phyloP scores from a whole-genome alignment of 1,284 basidiomycete genomes.

The Ustilago sp. region DNA sequence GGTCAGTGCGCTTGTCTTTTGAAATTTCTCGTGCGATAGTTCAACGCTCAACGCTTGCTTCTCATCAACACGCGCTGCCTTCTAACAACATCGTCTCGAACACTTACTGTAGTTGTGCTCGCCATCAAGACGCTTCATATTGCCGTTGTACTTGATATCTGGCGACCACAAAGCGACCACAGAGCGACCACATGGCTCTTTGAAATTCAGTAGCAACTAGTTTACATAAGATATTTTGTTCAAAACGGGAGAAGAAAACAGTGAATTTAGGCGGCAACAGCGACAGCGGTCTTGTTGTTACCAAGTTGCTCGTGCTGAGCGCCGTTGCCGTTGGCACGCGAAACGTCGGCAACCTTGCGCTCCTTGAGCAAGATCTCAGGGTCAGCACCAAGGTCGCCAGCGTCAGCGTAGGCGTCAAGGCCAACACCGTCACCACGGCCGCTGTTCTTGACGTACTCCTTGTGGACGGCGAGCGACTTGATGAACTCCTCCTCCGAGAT shows the following conservation, averaged over 20 bases:
- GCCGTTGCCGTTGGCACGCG: constrained; percentile 32
- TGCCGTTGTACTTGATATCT: too few relatives aligned
- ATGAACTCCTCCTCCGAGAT: constrained; percentile 70
- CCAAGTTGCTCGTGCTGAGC: constrained; percentile 13
- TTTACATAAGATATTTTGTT: neutral
- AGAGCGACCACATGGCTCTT: neutral
- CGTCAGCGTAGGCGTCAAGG: constrained; percentile 71
- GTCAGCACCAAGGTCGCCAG: constrained; percentile 71
- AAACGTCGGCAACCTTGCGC: constrained; percentile 44
- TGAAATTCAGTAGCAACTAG: neutral
- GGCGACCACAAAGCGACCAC: too few relatives aligned
- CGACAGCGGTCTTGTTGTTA: constrained; percentile 13
- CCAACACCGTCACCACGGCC: constrained; percentile 69
- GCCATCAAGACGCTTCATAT: too few relatives aligned
- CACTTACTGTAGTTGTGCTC: neutral
- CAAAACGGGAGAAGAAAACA: neutral
- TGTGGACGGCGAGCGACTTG: constrained; percentile 70
- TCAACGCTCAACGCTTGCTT: neutral
- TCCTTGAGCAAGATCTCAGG: constrained; percentile 62
- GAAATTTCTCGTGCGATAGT: constrained; percentile 29
- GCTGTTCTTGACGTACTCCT: constrained; percentile 69
- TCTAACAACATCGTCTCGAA: neutral
- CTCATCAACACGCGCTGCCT: neutral
- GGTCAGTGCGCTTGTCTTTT: constrained; percentile 37
- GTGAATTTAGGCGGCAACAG: constrained; percentile 31